phyloP scores from a whole-genome alignment of 1,284 basidiomycete genomes.

The Fomitopsis palustris region DNA sequence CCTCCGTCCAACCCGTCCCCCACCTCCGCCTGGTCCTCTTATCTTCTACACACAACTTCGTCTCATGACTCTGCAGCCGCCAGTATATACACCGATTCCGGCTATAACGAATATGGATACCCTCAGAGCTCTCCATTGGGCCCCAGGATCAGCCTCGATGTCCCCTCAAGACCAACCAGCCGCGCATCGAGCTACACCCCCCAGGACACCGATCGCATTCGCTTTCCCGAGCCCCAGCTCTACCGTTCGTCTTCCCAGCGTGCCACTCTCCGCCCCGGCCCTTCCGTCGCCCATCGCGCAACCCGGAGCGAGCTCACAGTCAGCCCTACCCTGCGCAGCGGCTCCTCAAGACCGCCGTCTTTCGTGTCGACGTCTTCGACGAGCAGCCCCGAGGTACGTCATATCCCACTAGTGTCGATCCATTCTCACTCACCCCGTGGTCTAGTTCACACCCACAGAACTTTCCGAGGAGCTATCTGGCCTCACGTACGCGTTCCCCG shows the following conservation, averaged over 20 bases:
- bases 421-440: slow-evolving; percentile 5
- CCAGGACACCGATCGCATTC: slow-evolving; percentile 24
- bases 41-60: slow-evolving; percentile 26
- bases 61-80: slow-evolving; percentile 27
- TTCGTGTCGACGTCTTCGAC: slow-evolving; percentile 17
- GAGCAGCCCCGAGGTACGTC: slow-evolving; percentile 29
- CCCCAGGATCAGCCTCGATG: slow-evolving; percentile 27
- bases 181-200: slow-evolving; percentile 38
- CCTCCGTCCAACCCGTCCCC: slow-evolving; percentile 30
- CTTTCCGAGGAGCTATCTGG: slow-evolving; percentile 49
- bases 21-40: slow-evolving; percentile 24
- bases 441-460: slow-evolving; percentile 22
- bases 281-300: slow-evolving; percentile 31
- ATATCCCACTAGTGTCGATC: not conserved
- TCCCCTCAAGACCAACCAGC: slow-evolving; percentile 30
- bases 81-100: slow-evolving; percentile 24
- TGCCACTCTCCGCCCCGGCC: slow-evolving; percentile 26
- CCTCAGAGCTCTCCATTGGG: slow-evolving; percentile 14
- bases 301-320: slow-evolving; percentile 38
- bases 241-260: slow-evolving; percentile 46
- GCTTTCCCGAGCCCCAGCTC: slow-evolving; percentile 52
- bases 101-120: slow-evolving; percentile 13
- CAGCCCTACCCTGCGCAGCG: slow-evolving; percentile 11
- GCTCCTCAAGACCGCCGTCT: slow-evolving; percentile 27
- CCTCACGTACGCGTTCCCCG: slow-evolving; percentile 44